Base-by-base conservation (phyloP, 1,284 basidiomycete species). In the Termitomyces sp. region DNA sequence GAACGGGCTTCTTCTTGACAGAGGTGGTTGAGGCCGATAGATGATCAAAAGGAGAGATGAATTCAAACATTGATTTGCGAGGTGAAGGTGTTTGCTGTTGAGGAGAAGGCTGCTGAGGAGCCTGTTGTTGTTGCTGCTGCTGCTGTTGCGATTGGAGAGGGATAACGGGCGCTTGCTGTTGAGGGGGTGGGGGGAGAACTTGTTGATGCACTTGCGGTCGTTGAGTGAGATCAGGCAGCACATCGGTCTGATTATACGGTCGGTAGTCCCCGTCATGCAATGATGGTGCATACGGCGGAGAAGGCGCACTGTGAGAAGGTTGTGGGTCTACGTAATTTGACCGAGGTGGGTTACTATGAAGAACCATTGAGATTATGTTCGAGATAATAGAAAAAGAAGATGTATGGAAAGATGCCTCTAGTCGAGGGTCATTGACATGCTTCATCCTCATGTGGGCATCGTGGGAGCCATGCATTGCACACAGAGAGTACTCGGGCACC, bases 31-130 rank as follows among this genome's bases (percentile, higher is more conserved):
- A 62, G 14, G 74, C 66, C 5, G 78, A 72, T 28, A 91, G 75
- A 11, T 87, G 86, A 61, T 91, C 89, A 60, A 91, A 91, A 3
- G 89, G 84, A 50, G 88, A 90, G 51, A 86, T 76, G 57, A 88
- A 91, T 46, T 90, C 86, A 61, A 91, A 91, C 78, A 90, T 81
- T 50, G 86, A 85, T 68, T 86, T 85, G 59, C 81, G 84, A 28
- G 83, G 77, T 40, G 86, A 84, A 31, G 84, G 80, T 0, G 86
- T 82, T 9, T 77, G 72, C 41, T 76, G 76, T 49, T 75, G 56
- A 46, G 75, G 53, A 28, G 78, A 52, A 58, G 63, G 59, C 18
- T 60, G 68, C 40, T 58, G 62, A 53, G 72, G 73, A 11, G 60
- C 63, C 16, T 63, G 61, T 37, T 64, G 64, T 30, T 64, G 65